These are phyloP conservation scores for Coemansia sp. DNA, from an alignment of 192 early-diverging fungal genomes.

Conservation along the genomic window DNA sequence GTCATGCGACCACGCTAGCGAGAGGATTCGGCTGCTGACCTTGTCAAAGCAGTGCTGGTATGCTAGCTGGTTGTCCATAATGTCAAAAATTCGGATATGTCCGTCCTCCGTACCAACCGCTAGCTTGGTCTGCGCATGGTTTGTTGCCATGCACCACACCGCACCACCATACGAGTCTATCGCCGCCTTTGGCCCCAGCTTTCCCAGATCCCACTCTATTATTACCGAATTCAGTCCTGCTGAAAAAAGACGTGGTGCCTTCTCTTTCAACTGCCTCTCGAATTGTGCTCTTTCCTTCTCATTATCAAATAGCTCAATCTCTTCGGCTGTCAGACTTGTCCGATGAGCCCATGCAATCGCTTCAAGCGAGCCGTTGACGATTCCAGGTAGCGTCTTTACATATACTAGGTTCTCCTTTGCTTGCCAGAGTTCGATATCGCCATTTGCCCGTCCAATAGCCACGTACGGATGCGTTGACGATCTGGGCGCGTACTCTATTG, in stretches of 20 bases:
- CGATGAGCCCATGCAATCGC: slow-evolving; percentile 84
- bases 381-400: slow-evolving; percentile 86
- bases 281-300: slow-evolving; percentile 59
- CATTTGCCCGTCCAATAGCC: slow-evolving; percentile 88
- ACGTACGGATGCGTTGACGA: slow-evolving; percentile 55
- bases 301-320: slow-evolving; percentile 70
- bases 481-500: slow-evolving; percentile 75
- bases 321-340: slow-evolving; percentile 59
- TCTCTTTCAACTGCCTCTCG: slow-evolving; percentile 50
- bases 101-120: slow-evolving; percentile 96
- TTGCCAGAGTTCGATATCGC: slow-evolving; percentile 94
- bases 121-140: slow-evolving; percentile 71
- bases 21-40: slow-evolving; percentile 70
- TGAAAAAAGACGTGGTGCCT: slow-evolving; percentile 79
- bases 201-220: slow-evolving; percentile 81
- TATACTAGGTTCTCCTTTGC: slow-evolving; percentile 67
- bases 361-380: slow-evolving; percentile 73
- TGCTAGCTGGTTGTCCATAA: slow-evolving; percentile 69
- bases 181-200: slow-evolving; percentile 64
- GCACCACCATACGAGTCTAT: slow-evolving; percentile 87
- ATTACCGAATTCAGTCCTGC: slow-evolving; percentile 84
- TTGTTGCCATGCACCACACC: slow-evolving; percentile 90
- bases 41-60: slow-evolving; percentile 71
- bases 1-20: slow-evolving; percentile 79
- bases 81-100: slow-evolving; percentile 82